phyloP scores from a whole-genome alignment of 1,139 yeast species.

The Suhomyces guaymorum region DNA sequence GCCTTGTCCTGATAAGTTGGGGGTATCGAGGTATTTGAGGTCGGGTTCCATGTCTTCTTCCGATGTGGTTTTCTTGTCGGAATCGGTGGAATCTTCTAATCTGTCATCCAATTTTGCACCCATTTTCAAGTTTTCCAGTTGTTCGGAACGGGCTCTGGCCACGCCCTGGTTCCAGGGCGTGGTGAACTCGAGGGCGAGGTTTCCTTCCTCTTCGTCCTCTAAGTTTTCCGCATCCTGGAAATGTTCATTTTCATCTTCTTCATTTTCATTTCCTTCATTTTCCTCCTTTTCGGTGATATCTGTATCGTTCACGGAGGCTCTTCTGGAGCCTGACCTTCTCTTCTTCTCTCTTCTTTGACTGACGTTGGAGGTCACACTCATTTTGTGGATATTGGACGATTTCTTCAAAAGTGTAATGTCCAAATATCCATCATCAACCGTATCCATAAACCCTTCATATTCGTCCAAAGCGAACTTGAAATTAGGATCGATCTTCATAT shows the following conservation, averaged over 20 bases:
- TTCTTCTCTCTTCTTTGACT: slow-evolving; percentile 19
- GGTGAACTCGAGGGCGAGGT: too few relatives aligned
- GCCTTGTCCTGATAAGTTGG: slow-evolving; percentile 7
- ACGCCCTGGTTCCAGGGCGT: slow-evolving; percentile 1
- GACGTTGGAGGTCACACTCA: slow-evolving; percentile 19
- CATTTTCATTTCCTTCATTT: too few relatives aligned
- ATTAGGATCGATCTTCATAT: slow-evolving; percentile 25
- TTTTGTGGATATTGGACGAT: slow-evolving; percentile 30
- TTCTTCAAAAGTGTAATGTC: slow-evolving; percentile 57
- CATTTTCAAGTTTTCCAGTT: not conserved
- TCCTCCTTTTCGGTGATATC: slow-evolving; percentile 8
- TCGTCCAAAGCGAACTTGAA: slow-evolving; percentile 46
- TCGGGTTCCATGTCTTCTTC: slow-evolving; percentile 30
- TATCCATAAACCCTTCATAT: slow-evolving; percentile 47
- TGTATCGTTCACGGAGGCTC: slow-evolving; percentile 6
- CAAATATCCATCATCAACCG: slow-evolving; percentile 63
- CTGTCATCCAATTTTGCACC: not conserved
- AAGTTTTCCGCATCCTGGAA: too few relatives aligned
- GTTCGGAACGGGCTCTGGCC: not conserved
- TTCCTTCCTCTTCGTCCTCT: too few relatives aligned
- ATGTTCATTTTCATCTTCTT: too few relatives aligned
- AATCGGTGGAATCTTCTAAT: slow-evolving; percentile 21
- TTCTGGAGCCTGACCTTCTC: slow-evolving; percentile 9
- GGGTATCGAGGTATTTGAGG: slow-evolving; percentile 32
- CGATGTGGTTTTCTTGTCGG: slow-evolving; percentile 22